A percentile compares a stretch with the other conserved stretches of the same genome.
These are phyloP conservation scores for Rhynchospora tenuis DNA, from an alignment of 176 grass and related monocot genomes.

Conservation along the genomic window DNA sequence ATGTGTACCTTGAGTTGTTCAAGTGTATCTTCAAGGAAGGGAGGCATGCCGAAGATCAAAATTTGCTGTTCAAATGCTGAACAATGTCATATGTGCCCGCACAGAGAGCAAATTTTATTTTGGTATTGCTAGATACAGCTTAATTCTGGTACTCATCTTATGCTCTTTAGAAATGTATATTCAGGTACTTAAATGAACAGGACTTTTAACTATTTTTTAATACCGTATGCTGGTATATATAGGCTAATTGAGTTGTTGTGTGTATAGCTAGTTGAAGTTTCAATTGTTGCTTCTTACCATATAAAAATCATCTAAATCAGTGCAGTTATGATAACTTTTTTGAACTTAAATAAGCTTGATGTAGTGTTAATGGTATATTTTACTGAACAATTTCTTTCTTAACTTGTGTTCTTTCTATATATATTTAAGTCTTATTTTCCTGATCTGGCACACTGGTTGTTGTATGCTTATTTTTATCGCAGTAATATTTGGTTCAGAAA, in stretches of 20 bases:
- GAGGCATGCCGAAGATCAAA: constrained; percentile 59
- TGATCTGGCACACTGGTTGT: background rate
- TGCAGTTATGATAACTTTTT: background rate
- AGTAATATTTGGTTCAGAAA: background rate
- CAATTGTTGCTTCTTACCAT: background rate
- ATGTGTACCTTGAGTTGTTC: constrained; percentile 48
- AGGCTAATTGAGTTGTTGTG: background rate
- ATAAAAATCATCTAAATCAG: background rate
- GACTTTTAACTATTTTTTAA: background rate
- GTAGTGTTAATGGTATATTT: background rate
- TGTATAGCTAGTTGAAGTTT: background rate
- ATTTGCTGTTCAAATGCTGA: constrained; percentile 64
- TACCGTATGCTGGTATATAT: background rate
- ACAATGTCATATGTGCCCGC: constrained; percentile 50
- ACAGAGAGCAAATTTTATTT: constrained; percentile 51
- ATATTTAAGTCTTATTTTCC: background rate
- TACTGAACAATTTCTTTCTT: background rate
- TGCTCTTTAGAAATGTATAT: background rate
- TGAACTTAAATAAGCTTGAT: background rate
- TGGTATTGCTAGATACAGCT: constrained; percentile 1
- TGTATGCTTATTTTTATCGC: background rate
- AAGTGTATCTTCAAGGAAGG: constrained; percentile 50
- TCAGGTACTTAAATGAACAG: background rate
- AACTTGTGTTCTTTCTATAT: background rate
- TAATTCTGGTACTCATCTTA: background rate